Evolutionary conservation across 257 asterid species (phyloP).

Genomic region (Solanum pinnatisectum): DNA sequence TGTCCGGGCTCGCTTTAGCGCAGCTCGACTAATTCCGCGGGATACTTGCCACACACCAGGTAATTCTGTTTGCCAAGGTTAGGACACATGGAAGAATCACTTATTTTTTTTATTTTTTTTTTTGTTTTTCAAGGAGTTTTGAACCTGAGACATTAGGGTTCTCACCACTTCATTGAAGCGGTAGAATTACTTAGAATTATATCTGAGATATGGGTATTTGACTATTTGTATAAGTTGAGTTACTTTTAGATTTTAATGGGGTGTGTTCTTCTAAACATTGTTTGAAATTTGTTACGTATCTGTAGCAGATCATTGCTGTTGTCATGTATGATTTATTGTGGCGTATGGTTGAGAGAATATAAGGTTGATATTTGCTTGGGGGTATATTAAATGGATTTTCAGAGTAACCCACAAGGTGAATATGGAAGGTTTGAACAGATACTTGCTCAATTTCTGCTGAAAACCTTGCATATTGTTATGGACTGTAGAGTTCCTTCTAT

Average conservation of each 20-base stretch:
- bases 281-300: not conserved
- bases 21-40: not conserved
- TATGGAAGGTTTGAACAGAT: conserved; percentile 89
- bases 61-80: not conserved
- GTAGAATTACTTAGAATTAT: not conserved
- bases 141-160: not conserved
- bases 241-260: not conserved
- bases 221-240: not conserved
- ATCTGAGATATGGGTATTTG: not conserved
- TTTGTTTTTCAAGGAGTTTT: not conserved
- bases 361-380: conserved; percentile 16
- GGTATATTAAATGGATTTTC: conserved; percentile 56
- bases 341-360: not conserved
- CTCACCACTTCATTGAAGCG: not conserved
- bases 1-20: not conserved
- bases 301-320: not conserved
- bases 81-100: not conserved
- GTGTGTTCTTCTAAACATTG: not conserved
- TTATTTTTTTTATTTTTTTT: no score
- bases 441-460: conserved; percentile 77
- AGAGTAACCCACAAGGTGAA: conserved; percentile 52
- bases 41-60: not conserved
- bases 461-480: conserved; percentile 75
- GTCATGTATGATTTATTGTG: not conserved
- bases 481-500: conserved; percentile 84